Conservation (phyloP, 805 yeast genomes). For the Suhomyces canberraensis region DNA sequence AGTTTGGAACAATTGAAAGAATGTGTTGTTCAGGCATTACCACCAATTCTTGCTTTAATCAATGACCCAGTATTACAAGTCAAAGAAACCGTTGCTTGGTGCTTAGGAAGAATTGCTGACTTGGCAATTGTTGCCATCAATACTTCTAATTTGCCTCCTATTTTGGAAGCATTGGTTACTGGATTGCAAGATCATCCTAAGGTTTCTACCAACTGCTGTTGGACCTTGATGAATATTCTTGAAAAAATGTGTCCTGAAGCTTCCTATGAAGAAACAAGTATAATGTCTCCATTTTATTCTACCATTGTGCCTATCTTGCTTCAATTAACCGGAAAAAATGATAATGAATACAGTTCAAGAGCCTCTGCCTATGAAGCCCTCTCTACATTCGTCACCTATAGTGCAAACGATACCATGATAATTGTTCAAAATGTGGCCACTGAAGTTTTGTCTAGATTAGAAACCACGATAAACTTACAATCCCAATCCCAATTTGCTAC, state of each 20-base stretch:
- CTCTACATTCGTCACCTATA: constrained; percentile 72
- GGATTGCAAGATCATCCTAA: constrained; percentile 93
- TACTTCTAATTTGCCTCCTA: constrained; percentile 60
- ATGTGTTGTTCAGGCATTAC: constrained; percentile 77
- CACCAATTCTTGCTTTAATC: constrained; percentile 72
- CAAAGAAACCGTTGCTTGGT: constrained; percentile 97
- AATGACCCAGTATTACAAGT: constrained; percentile 78
- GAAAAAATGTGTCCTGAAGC: constrained; percentile 72
- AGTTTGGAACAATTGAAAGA: constrained; percentile 64
- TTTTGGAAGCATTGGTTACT: constrained; percentile 65
- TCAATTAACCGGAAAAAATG: constrained; percentile 64
- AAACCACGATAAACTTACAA: constrained; percentile 57
- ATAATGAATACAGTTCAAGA: constrained; percentile 83
- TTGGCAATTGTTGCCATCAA: constrained; percentile 75
- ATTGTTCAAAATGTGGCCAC: constrained; percentile 70
- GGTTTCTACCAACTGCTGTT: constrained; percentile 94
- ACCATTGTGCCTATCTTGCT: constrained; percentile 67
- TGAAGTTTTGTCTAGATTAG: constrained; percentile 70
- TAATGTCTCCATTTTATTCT: constrained; percentile 72
- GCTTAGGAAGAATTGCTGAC: constrained; percentile 94
- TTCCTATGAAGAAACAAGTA: constrained; percentile 47
- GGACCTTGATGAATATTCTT: constrained; percentile 90
- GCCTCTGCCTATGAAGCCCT: constrained; percentile 97
- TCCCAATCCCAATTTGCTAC: constrained; percentile 50
- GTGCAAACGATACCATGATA: constrained; percentile 67